A percentile compares a stretch with the other conserved stretches of the same genome.
These are phyloP conservation scores for Boletus huronensis DNA, from an alignment of 768 basidiomycete species.

Conservation along the genomic window DNA sequence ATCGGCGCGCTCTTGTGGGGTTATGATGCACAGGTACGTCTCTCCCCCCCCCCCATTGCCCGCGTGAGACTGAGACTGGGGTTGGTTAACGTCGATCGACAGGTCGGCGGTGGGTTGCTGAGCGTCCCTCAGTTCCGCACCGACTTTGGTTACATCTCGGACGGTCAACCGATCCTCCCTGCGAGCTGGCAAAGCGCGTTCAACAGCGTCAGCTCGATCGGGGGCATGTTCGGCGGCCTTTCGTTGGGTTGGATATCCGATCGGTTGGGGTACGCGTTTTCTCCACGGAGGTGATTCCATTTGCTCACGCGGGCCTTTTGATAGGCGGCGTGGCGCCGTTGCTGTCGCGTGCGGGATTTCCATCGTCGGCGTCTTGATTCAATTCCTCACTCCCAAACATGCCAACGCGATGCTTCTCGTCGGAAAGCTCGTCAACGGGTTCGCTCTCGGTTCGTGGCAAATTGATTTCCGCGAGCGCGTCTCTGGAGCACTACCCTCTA, in stretches of 20 bases:
- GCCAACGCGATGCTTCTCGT: slow-evolving; percentile 24
- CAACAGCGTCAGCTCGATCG: slow-evolving; percentile 23
- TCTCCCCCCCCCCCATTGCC: too few relatives aligned
- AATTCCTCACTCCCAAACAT: slow-evolving; percentile 23
- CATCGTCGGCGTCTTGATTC: slow-evolving; percentile 21
- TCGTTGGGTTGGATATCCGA: slow-evolving; percentile 24
- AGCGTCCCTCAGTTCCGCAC: slow-evolving; percentile 23
- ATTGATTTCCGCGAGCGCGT: not conserved
- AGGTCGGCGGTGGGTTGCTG: slow-evolving; percentile 22
- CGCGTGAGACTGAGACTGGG: not conserved
- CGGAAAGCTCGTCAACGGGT: slow-evolving; percentile 26
- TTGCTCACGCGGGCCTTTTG: not conserved
- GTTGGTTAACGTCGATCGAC: not conserved
- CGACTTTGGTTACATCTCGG: slow-evolving; percentile 22
- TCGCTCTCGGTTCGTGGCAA: slow-evolving; percentile 22
- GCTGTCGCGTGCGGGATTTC: slow-evolving; percentile 21
- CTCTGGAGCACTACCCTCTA: not conserved
- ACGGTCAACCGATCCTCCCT: slow-evolving; percentile 11
- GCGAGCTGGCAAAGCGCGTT: slow-evolving; percentile 30
- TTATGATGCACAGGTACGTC: slow-evolving; percentile 23
- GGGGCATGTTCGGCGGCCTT: slow-evolving; percentile 27
- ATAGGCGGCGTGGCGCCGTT: slow-evolving; percentile 25
- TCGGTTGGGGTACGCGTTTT: slow-evolving; percentile 12
- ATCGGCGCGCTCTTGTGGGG: slow-evolving; percentile 26
- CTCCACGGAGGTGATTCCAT: too few relatives aligned